These are phyloP conservation scores for Aspergillus ostianus DNA, from an alignment of 495 filamentous ascomycete species.

Conservation along the genomic window DNA sequence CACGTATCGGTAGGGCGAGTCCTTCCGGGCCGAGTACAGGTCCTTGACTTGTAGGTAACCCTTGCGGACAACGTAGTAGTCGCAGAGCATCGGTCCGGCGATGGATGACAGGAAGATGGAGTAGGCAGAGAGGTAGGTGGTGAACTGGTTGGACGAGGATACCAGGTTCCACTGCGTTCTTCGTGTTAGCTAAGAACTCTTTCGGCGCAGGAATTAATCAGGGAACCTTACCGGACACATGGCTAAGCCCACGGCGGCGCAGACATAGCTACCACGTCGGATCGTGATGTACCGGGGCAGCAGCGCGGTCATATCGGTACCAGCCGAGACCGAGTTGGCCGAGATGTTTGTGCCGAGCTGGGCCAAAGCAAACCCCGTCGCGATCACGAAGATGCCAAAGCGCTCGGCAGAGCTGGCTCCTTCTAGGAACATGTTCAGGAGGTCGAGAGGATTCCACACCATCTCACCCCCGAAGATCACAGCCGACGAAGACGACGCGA, in stretches of 20 bases:
- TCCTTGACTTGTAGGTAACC: constrained; percentile 79
- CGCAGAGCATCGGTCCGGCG: constrained; percentile 82
- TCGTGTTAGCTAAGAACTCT: constrained; percentile 10
- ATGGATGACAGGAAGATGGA: constrained; percentile 94
- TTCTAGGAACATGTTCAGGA: constrained; percentile 70
- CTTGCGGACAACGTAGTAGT: constrained; percentile 86
- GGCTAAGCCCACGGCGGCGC: constrained; percentile 75
- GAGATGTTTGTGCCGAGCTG: constrained; percentile 93
- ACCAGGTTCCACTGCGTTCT: constrained; percentile 67
- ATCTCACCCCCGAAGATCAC: constrained; percentile 71
- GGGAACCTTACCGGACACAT: constrained; percentile 67
- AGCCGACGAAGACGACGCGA: constrained; percentile 81
- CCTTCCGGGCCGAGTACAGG: constrained; percentile 70
- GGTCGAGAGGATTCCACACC: constrained; percentile 84
- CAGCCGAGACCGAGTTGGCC: constrained; percentile 86
- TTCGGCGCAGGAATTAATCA: neutral
- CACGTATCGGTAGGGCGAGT: constrained; percentile 69
- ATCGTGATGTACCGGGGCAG: constrained; percentile 85
- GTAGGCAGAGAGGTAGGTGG: constrained; percentile 91
- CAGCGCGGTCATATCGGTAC: constrained; percentile 90
- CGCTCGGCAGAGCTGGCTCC: constrained; percentile 74
- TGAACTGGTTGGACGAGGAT: constrained; percentile 78
- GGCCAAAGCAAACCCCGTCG: constrained; percentile 77
- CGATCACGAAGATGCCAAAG: constrained; percentile 87
- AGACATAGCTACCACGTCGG: constrained; percentile 86